Percentiles rank a stretch among this genome's conserved stretches.
Evolutionary conservation across 2,329 filamentous ascomycete species (phyloP).

Genomic region (Laburnicola sp.): DNA sequence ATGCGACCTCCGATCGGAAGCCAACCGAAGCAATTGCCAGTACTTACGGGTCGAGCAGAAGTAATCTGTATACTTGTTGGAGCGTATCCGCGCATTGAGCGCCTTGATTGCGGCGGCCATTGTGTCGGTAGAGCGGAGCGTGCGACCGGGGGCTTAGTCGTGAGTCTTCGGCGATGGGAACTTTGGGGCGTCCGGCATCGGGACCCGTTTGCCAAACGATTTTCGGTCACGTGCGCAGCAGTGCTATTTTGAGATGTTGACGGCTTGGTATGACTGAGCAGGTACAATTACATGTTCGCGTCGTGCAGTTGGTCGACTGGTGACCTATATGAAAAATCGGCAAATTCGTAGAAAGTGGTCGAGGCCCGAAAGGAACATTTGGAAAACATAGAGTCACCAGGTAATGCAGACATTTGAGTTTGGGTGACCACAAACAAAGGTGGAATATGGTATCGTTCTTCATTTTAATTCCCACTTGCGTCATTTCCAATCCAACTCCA

Average conservation of each 20-base stretch:
- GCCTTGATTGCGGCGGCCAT: conserved; percentile 60
- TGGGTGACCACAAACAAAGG: no score
- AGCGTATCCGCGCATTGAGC: conserved; percentile 57
- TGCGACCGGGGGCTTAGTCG: conserved; percentile 12
- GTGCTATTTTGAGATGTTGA: no score
- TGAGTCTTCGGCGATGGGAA: conserved; percentile 12
- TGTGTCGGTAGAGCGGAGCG: conserved; percentile 17
- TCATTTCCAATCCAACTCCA: neutral
- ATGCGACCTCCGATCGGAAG: conserved; percentile 3
- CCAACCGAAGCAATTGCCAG: neutral
- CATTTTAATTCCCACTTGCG: neutral
- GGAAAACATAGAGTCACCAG: no score
- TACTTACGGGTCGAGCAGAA: conserved; percentile 58
- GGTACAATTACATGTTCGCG: no score
- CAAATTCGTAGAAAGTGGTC: neutral
- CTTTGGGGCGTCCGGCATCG: conserved; percentile 2
- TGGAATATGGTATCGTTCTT: neutral
- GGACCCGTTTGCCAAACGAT: conserved; percentile 10
- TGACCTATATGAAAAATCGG: neutral
- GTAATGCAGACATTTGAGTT: no score
- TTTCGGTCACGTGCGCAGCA: conserved; percentile 1
- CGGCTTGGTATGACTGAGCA: no score
- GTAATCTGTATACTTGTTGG: conserved; percentile 55
- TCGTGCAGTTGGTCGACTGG: neutral
- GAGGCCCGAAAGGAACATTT: no score